These are phyloP conservation scores for Linnemannia hyalina DNA, from an alignment of 192 early-diverging fungal genomes.

Conservation along the genomic window DNA sequence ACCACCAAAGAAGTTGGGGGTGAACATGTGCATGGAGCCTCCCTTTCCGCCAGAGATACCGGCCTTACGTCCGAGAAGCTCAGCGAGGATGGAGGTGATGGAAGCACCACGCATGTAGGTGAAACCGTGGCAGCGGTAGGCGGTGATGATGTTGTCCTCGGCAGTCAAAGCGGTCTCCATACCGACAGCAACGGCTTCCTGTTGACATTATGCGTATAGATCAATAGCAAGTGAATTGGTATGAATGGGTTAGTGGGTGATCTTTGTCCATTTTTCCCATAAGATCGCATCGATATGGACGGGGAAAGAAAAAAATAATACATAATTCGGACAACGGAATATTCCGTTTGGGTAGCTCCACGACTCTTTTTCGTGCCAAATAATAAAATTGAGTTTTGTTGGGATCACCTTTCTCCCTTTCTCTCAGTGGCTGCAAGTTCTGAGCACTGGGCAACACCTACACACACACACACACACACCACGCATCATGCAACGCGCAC, in stretches of 20 bases:
- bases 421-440: neutral
- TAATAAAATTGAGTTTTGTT: slow-evolving; percentile 41
- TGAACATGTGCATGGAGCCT: slow-evolving; percentile 99
- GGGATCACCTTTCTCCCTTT: slow-evolving; percentile 2
- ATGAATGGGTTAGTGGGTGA: neutral
- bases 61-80: slow-evolving; percentile 85
- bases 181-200: slow-evolving; percentile 93
- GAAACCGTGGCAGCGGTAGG: slow-evolving; percentile 99
- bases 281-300: neutral
- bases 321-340: neutral
- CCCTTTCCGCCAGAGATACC: slow-evolving; percentile 97
- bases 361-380: neutral
- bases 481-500: neutral
- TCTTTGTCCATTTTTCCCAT: neutral
- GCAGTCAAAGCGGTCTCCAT: slow-evolving; percentile 92
- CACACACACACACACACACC: neutral
- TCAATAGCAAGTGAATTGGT: neutral
- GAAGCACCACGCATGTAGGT: slow-evolving; percentile 87
- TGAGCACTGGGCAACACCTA: neutral
- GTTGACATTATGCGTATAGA: neutral
- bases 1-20: slow-evolving; percentile 95
- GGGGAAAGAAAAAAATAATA: slow-evolving; percentile 3
- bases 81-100: slow-evolving; percentile 75
- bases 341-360: slow-evolving; percentile 12
- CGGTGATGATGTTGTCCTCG: slow-evolving; percentile 95